Evolutionary conservation across 495 filamentous ascomycete genomes (phyloP), one percentile per base, ranked within the genome.

Genomic region (Aspergillus coremiiformis): DNA sequence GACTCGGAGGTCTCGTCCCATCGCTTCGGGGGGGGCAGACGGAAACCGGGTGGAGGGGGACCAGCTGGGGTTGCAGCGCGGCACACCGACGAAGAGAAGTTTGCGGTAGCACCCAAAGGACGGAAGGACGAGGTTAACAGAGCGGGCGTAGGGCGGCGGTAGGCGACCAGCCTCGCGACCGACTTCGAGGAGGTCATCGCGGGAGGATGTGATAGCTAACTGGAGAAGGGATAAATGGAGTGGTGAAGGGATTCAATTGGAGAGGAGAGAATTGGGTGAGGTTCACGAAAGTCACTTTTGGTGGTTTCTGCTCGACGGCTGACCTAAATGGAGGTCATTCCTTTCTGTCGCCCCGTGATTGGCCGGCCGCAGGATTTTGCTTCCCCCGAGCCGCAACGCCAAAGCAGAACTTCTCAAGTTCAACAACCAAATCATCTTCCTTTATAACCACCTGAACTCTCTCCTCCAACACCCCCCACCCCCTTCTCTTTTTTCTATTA

Each of bases 1-100:
- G 78, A 80, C 64, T 93, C 86, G 33, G 78, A 69, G 50, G 80
- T 72, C 56, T 89, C 73, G 47, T 92, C 81, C 82, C 86, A 94
- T 64, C 78, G 69, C 65, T 79, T 78, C 32, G 78, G 80, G 41
- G 72, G 73, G 48, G 82, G 77, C 47, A 90, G 67, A 53, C 90
- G 85, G 79, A 93, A 95, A 55, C 81, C 81, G 57, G 83, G 69
- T 24, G 84, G 83, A 59, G 88, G 89, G 56, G 86, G 83, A 30
- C 90, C 90, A 46, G 77, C 71, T 48, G 89, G 87, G 8, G 84
- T 89, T 53, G 89, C 90, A 66, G 71, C 64, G 57, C 73, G 72
- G 53, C 56, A 62, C 54, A 69, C 64, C 55, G 85, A 87, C 60
- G 80, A 81, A 54, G 83, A 79, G 75, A 85, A 80, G 66, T 76